Evolutionary conservation across 139 green algal species (phyloP).

Genomic region (Chlorella sp.): DNA sequence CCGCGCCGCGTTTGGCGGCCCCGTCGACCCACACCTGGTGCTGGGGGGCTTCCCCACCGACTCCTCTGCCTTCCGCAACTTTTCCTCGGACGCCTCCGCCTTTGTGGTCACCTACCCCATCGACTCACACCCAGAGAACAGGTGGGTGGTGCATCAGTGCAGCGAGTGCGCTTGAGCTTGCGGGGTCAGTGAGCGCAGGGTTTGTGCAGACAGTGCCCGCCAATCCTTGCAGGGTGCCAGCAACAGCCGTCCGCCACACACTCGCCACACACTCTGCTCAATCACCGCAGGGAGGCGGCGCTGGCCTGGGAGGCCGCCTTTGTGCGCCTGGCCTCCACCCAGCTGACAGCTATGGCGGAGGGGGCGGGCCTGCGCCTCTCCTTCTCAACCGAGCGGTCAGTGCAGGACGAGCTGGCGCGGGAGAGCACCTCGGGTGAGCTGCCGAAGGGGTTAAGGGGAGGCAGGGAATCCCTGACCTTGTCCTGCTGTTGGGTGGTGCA

Average conservation of each 20-base stretch:
- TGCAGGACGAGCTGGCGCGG: conserved; percentile 87
- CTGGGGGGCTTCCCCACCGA: conserved; percentile 83
- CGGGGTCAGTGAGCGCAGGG: not conserved
- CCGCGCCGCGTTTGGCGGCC: conserved; percentile 71
- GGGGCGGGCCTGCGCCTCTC: conserved; percentile 68
- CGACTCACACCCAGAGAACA: conserved; percentile 52
- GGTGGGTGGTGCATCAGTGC: conserved; percentile 22
- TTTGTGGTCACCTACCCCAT: conserved; percentile 90
- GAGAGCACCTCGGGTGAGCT: conserved; percentile 62
- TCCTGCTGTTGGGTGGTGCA: too few species aligned
- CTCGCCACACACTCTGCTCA: not conserved
- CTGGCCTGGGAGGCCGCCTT: conserved; percentile 88
- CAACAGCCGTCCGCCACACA: not conserved
- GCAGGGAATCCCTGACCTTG: too few species aligned
- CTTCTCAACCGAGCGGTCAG: conserved; percentile 84
- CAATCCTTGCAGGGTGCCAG: too few species aligned
- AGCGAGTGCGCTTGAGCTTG: not conserved
- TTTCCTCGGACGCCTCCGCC: conserved; percentile 72
- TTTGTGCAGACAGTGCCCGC: not conserved
- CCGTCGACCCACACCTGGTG: conserved; percentile 87
- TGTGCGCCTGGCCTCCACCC: conserved; percentile 57
- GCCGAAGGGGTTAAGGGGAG: too few species aligned
- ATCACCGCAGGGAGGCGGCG: conserved; percentile 48
- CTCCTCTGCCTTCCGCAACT: conserved; percentile 57
- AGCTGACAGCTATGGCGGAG: conserved; percentile 47